Conservation (phyloP, 306 rosid species). For the Corylus heterophylla region DNA sequence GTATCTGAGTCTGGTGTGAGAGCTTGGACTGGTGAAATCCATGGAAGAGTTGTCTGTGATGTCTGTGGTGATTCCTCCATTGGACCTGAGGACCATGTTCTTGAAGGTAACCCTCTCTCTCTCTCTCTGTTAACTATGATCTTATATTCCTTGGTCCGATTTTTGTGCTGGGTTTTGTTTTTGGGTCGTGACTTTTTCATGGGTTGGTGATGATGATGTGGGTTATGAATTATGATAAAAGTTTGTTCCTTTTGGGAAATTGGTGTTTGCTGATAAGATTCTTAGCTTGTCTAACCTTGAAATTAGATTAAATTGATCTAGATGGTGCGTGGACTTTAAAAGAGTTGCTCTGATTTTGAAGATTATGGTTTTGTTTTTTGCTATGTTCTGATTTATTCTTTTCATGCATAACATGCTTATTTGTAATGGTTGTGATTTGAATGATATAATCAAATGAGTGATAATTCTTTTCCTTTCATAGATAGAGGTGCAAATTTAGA, state of each 20-base stretch:
- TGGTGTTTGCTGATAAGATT: neutral
- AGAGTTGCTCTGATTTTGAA: neutral
- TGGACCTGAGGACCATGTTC: conserved; percentile 90
- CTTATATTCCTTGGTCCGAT: neutral
- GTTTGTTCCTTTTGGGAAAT: conserved; percentile 8
- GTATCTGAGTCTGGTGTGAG: conserved; percentile 31
- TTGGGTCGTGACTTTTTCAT: neutral
- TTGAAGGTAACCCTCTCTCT: conserved; percentile 60
- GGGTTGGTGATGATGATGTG: neutral
- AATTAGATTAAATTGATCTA: neutral
- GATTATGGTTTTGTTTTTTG: neutral
- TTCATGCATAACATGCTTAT: neutral
- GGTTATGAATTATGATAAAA: neutral
- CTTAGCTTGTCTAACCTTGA: neutral
- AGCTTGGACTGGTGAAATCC: conserved; percentile 97
- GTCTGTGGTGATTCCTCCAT: conserved; percentile 85
- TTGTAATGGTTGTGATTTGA: neutral
- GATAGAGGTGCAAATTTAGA: neutral
- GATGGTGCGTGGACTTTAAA: neutral
- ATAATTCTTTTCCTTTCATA: neutral
- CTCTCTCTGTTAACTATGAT: conserved; percentile 3
- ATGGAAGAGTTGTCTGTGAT: conserved; percentile 90
- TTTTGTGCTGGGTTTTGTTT: conserved; percentile 10
- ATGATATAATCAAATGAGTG: neutral
- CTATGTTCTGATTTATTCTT: neutral